Evolutionary conservation across 139 green algal genomes (phyloP), one percentile per base, ranked within the genome.

Genomic region (Chlorella vulgaris): DNA sequence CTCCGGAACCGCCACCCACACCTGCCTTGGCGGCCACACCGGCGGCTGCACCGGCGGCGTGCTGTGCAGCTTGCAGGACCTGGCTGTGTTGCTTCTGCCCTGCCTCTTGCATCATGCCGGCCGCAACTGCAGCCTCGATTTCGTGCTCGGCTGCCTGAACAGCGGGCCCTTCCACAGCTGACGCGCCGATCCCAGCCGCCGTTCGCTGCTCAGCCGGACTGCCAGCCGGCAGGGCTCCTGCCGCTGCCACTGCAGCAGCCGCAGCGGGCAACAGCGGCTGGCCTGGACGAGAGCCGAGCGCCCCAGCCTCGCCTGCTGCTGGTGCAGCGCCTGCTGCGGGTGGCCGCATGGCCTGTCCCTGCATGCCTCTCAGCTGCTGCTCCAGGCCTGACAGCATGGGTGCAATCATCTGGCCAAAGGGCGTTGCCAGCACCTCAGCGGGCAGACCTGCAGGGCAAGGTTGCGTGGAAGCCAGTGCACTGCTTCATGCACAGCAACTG

Each of bases 401-500:
- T 6, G 42, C 39, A 15, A 92, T 68, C 80, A 91, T 87, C 53
- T 91, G 86, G 22, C 88, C 88, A 21, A 92, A 84, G 3, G 86
- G 86, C 0, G 86, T 92, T 1, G 84, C 53, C 68, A 92, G 61
- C 21, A 92, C 81, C 62, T 84, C 75, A 2, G 51, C 38, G 4
- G 87, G 87, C 36, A 91, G 24, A 51, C 51, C 73, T 79, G 73
- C 51, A 47, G n/a, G n/a, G n/a, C n/a, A n/a, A n/a, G n/a, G n/a
- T n/a, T n/a, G n/a, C n/a, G n/a, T n/a, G n/a, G n/a, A n/a, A n/a
- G n/a, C n/a, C n/a, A n/a, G n/a, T n/a, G n/a, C n/a, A n/a, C n/a
- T n/a, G n/a, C n/a, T n/a, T n/a, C n/a, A n/a, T n/a, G n/a, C n/a
- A n/a, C n/a, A n/a, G n/a, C n/a, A n/a, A n/a, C n/a, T n/a, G n/a